phyloP scores from a whole-genome alignment of 2,329 filamentous ascomycete species.

The Diaporthe nobilis region DNA sequence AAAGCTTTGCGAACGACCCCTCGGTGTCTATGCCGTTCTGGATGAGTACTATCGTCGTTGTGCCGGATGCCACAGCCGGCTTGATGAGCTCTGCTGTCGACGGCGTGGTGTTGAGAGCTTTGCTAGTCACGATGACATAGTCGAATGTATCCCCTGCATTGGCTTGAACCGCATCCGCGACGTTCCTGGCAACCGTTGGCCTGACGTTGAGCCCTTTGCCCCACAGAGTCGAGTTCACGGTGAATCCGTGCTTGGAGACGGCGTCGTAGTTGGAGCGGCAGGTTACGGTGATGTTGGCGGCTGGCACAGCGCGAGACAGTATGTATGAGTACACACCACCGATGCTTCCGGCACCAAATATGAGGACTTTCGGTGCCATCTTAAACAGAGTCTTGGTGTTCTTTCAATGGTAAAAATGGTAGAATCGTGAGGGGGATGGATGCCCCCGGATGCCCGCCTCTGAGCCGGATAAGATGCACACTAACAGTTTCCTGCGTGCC shows the following conservation, averaged over 20 bases:
- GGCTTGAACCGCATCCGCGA: slow-evolving; percentile 49
- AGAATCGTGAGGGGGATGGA: not conserved
- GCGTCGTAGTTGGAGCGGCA: slow-evolving; percentile 52
- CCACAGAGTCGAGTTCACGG: slow-evolving; percentile 50
- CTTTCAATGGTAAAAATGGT: not conserved
- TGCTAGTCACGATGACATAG: slow-evolving; percentile 79
- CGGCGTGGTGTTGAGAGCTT: slow-evolving; percentile 75
- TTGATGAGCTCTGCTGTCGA: slow-evolving; percentile 74
- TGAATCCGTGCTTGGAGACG: slow-evolving; percentile 48
- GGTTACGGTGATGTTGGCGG: slow-evolving; percentile 48
- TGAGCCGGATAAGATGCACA: not conserved
- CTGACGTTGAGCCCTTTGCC: slow-evolving; percentile 47
- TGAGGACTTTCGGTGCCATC: slow-evolving; percentile 33
- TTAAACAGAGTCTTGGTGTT: not conserved
- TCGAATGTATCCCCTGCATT: slow-evolving; percentile 55
- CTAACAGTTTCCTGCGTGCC: not conserved
- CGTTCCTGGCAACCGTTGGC: slow-evolving; percentile 47
- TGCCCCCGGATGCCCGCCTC: not conserved
- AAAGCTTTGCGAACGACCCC: slow-evolving; percentile 73
- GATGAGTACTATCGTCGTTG: slow-evolving; percentile 73
- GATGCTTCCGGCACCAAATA: slow-evolving; percentile 54
- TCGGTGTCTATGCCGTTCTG: slow-evolving; percentile 82
- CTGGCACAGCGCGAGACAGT: slow-evolving; percentile 45
- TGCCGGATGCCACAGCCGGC: slow-evolving; percentile 67
- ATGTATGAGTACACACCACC: slow-evolving; percentile 48